Evolutionary conservation across 495 filamentous ascomycete species (phyloP), one percentile per base, ranked within the genome.

Genomic region (Chaetomium fimeti): DNA sequence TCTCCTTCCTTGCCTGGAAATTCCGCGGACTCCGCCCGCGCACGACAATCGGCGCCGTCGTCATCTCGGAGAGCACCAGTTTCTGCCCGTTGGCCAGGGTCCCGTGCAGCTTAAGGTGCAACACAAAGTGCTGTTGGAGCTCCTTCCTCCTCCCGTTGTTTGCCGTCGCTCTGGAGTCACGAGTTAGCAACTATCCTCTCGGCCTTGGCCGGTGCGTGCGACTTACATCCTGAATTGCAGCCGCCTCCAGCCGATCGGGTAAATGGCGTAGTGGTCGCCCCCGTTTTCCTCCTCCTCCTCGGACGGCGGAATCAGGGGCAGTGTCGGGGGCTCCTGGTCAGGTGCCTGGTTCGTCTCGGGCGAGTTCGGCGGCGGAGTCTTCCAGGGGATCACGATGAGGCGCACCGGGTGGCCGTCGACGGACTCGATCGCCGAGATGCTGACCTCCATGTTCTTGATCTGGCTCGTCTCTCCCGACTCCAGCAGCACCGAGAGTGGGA

Each of bases 321-420:
- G 88, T 20, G 89, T 80, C 20, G 82, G 75, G 12, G 83, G 83
- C 64, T 85, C 83, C 66, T 83, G 81, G 63, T 85, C 83, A 15
- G 81, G 76, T 4, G 75, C 79, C 57, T 84, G 73, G 69, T 78
- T 80, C 16, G 83, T 72, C 58, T 86, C 79, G 63, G 87, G 84
- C 29, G 84, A 83, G 72, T 88, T 92, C 51, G 88, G 88, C 48
- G 88, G 88, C 1, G 92, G 91, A 20, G 92, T 96, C 80, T 97
- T 97, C 91, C 91, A 97, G 1, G 92, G 92, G 45, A 97, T 93
- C 15, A 92, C 93, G 61, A 97, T 97, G 61, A 97, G 86, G 72
- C 92, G 91, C 29, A 97, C 91, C 0, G 89, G 81, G 68, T 94
- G 90, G 47, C 89, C 89, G 71, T 97, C 92, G 1, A 95, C 91